Evolutionary conservation across 352 stramenopile species (phyloP), one percentile per base, ranked within the genome.

Genomic region (Globisporangium orthogonon): DNA sequence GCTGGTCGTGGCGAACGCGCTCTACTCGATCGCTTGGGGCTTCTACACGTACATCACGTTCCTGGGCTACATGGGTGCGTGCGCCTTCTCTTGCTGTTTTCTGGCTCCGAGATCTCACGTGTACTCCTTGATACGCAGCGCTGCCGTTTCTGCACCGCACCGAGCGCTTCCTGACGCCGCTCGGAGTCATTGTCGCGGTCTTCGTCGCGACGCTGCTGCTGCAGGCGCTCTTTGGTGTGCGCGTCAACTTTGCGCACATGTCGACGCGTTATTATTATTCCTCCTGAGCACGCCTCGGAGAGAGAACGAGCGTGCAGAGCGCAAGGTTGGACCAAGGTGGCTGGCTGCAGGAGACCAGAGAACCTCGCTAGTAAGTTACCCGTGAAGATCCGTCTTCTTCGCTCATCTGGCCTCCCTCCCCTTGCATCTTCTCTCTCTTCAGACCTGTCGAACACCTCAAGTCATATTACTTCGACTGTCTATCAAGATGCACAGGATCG

Each of bases 31-130:
- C 14, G 94, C 75, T 6, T 98, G 98, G 76, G 78, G 79, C 23
- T 93, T 92, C 58, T 99, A 99, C 76, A 98, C 90, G 56, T 99
- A 99, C 75, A 97, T 99, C 66, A 99, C 96, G 2, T 98, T 99
- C 76, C 80, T 99, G 35, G 97, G 97, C 45, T 99, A 97, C 67
- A 88, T 96, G 78, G 84, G 86, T 96, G 73, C 60, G 77, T 69
- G n/a, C 10, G 17, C 4, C 37, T 4, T 14, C 52, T 15, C 37
- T 45, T 2, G 6, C 39, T 66, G 30, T 47, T 41, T 44, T 31
- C 35, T 60, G 35, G 23, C 23, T 23, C 23, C 23, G 23, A 23
- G 55, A 15, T 5, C 28, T 35, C 15, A 46, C 13, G 15, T 53
- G 40, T 23, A 10, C 7, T 31, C 17, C 28, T 14, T 46, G 1